Evolutionary conservation across 805 yeast genomes (phyloP).

Genomic region (Tetrapisispora pingtungensis): DNA sequence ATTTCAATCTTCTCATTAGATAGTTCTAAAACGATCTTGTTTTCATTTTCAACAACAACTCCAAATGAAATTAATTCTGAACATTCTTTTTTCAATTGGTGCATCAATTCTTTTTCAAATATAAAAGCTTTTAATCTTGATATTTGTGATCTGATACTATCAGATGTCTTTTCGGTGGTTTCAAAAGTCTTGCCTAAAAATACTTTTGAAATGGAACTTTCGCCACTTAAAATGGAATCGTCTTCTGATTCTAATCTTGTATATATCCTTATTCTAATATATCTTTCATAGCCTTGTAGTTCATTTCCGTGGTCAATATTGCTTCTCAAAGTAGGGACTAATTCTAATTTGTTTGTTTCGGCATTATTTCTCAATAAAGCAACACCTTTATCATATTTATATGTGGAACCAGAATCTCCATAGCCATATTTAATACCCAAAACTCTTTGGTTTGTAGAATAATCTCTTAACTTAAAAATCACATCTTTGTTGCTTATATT

Average conservation of each 20-base stretch:
- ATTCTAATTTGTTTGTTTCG: conserved; percentile 32
- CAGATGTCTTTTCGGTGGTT: conserved; percentile 9
- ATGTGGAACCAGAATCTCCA: conserved; percentile 81
- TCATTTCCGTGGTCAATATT: conserved; percentile 20
- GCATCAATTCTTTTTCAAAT: conserved; percentile 84
- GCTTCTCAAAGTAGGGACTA: conserved; percentile 29
- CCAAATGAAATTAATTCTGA: conserved; percentile 55
- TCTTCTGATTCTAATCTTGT: conserved; percentile 42
- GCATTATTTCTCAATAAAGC: conserved; percentile 53
- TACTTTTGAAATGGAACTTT: conserved; percentile 31
- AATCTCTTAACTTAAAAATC: conserved; percentile 57
- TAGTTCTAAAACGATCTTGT: conserved; percentile 55
- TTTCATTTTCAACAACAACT: conserved; percentile 52
- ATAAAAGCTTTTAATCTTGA: conserved; percentile 59
- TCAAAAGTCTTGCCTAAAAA: conserved; percentile 4
- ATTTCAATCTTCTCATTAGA: conserved; percentile 61
- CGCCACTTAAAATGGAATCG: conserved; percentile 49
- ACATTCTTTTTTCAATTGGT: conserved; percentile 69
- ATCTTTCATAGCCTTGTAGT: conserved; percentile 27
- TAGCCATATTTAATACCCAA: conserved; percentile 84
- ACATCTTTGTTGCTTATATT: conserved; percentile 19
- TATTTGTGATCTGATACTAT: conserved; percentile 45
- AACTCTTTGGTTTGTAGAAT: conserved; percentile 39
- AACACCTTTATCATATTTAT: conserved; percentile 56
- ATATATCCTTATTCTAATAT: conserved; percentile 50